phyloP scores from a whole-genome alignment of 169 alveolate genomes.

The Plasmodium billcollinsi region DNA sequence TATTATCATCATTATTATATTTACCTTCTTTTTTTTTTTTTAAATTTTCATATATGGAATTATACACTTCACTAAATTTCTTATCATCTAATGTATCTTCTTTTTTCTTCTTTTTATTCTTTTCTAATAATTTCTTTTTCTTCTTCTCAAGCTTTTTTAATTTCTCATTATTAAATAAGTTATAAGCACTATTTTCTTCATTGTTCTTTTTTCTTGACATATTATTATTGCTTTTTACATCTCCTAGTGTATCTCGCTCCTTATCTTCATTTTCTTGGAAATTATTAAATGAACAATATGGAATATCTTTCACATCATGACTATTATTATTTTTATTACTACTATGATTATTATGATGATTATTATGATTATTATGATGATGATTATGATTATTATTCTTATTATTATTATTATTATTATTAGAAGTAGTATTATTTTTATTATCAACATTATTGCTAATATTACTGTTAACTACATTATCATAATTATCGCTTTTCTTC shows the following conservation, averaged over 20 bases:
- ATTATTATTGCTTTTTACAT: background rate
- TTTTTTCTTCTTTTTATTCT: conserved; percentile 42
- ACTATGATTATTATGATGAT: background rate
- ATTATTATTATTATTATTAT: too few relatives aligned
- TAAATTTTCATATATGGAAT: conserved; percentile 65
- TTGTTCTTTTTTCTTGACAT: background rate
- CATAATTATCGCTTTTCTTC: conserved; percentile 36
- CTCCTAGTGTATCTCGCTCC: conserved; percentile 9
- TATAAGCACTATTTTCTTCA: conserved; percentile 17
- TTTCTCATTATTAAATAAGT: conserved; percentile 27
- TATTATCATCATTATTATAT: conserved; percentile 2
- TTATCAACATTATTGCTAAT: too few relatives aligned
- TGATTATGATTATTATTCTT: background rate
- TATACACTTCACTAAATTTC: conserved; percentile 72
- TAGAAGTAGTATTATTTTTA: too few relatives aligned
- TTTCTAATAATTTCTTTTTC: conserved; percentile 35
- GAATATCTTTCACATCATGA: conserved; percentile 19
- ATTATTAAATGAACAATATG: conserved; percentile 50
- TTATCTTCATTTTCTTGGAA: conserved; percentile 8
- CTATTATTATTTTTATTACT: background rate
- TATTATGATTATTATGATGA: conserved; percentile 26
- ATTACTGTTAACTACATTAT: background rate
- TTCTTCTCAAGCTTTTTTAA: conserved; percentile 48
- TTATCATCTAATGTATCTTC: conserved; percentile 31
- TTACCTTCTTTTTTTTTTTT: conserved; percentile 51